These are phyloP conservation scores for Hymenoscyphus fraxineus DNA, from an alignment of 2,329 filamentous ascomycete species.

Conservation along the genomic window DNA sequence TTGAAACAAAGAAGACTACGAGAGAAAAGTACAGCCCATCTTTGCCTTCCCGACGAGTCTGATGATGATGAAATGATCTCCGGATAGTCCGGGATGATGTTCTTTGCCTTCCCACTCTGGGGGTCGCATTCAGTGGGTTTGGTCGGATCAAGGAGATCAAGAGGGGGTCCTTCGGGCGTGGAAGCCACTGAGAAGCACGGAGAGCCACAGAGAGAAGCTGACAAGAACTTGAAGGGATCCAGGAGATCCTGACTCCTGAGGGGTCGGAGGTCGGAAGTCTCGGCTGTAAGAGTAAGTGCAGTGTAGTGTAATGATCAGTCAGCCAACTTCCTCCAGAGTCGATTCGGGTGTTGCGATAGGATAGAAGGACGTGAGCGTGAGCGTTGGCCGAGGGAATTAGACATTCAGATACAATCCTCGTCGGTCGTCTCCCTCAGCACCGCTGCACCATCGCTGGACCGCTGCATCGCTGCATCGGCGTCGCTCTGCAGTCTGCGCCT, in stretches of 20 bases:
- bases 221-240: not conserved
- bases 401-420: not conserved
- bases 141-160: not conserved
- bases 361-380: not conserved
- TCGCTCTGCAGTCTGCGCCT: slow-evolving; percentile 9
- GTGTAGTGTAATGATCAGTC: too few species aligned
- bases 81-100: not conserved
- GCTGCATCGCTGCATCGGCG: not conserved
- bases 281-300: too few species aligned
- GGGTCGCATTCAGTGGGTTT: not conserved
- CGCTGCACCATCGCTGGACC: not conserved
- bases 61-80: not conserved
- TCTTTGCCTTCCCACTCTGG: not conserved
- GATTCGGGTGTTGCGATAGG: slow-evolving; percentile 4
- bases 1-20: not conserved
- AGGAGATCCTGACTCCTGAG: slow-evolving; percentile 1
- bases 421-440: not conserved
- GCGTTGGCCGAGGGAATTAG: not conserved
- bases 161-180: too few species aligned
- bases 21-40: not conserved
- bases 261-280: slow-evolving; percentile 10
- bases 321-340: not conserved
- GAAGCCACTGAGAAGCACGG: too few species aligned
- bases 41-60: not conserved
- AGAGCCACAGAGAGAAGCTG: too few species aligned